Base-by-base conservation (phyloP, 2,329 filamentous ascomycete genomes). In the Claviceps pazoutovae region DNA sequence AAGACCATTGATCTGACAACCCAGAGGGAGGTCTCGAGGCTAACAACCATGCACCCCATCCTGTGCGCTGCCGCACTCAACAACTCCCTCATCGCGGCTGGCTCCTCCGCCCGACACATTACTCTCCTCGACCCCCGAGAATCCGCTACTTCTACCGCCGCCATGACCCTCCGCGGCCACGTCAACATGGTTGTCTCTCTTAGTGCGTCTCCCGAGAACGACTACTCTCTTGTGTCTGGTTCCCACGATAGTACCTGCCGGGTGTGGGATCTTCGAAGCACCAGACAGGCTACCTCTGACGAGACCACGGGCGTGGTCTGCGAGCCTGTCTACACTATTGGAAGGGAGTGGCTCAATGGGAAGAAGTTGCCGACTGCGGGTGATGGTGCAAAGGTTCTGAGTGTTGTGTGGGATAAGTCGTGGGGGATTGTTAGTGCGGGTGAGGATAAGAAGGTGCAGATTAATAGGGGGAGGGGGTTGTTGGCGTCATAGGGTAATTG, bases 401-500 rank as follows among this genome's bases (percentile, higher is more conserved):
- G 81, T 37, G 86, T 97, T 5, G 78, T 75, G 54, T 98, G 93
- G 93, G 87, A 96, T 67, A 74, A 76, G 64, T 79, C 82, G 6
- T 81, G 94, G 63, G 94, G 93, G 1, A 91, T 98, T 64, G 85
- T 96, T 45, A 94, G 87, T 62, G 89, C 75, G 44, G 89, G 91
- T 16, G 90, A 97, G 75, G 93, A 98, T 64, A 95, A 93, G 72
- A 83, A 80, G 71, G 83, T 98, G 61, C 93, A 98, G 73, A 82
- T 98, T 55, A 96, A 98, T 68, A 76, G 78, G 58, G 83, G 81
- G 17, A 74, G 78, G 56, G 76, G 73, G 53, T 58, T 79, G 44
- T 62, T 78, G 45, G 61, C 64, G 37, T 61, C 63, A 62, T 71
- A 65, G 57, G 4, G 9, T 39, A 34, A 9, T 34, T 34, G 9